Conservation (phyloP, 2,329 filamentous ascomycete genomes). For the Fusarium hainanense region DNA sequence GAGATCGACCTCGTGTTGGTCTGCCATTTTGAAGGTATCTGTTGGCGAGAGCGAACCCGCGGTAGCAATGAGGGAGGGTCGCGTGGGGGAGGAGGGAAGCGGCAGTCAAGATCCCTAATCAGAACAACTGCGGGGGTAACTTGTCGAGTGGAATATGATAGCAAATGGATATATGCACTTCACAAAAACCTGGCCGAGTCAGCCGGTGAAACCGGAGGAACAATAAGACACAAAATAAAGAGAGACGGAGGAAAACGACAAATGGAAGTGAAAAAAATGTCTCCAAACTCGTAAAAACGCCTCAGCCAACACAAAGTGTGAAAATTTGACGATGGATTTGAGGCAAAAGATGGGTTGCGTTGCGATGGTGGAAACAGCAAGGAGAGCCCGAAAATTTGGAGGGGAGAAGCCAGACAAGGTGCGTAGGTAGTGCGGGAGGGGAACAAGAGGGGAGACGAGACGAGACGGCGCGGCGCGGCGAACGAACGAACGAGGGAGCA, state of each 20-base stretch:
- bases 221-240: conserved; percentile 14
- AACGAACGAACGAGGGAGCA: conserved; percentile 21
- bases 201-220: conserved; percentile 34
- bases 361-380: conserved; percentile 31
- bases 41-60: conserved; percentile 55
- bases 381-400: conserved; percentile 34
- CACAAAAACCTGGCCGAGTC: conserved; percentile 45
- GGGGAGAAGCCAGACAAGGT: conserved; percentile 33
- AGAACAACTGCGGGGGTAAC: conserved; percentile 45
- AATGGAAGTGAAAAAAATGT: conserved; percentile 10
- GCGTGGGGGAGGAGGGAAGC: conserved; percentile 42
- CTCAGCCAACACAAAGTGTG: conserved; percentile 24
- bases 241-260: conserved; percentile 9
- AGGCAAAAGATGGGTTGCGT: conserved; percentile 30
- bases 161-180: conserved; percentile 51
- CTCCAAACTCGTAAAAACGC: conserved; percentile 30
- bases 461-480: conserved; percentile 23
- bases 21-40: conserved; percentile 64
- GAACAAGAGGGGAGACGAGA: conserved; percentile 34
- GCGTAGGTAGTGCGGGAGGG: conserved; percentile 25
- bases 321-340: conserved; percentile 24
- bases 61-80: conserved; percentile 46
- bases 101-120: conserved; percentile 46
- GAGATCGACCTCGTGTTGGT: conserved; percentile 91
- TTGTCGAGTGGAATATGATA: conserved; percentile 45